Conservation (phyloP, 2,329 filamentous ascomycete species). For the Penicillium polonicum region DNA sequence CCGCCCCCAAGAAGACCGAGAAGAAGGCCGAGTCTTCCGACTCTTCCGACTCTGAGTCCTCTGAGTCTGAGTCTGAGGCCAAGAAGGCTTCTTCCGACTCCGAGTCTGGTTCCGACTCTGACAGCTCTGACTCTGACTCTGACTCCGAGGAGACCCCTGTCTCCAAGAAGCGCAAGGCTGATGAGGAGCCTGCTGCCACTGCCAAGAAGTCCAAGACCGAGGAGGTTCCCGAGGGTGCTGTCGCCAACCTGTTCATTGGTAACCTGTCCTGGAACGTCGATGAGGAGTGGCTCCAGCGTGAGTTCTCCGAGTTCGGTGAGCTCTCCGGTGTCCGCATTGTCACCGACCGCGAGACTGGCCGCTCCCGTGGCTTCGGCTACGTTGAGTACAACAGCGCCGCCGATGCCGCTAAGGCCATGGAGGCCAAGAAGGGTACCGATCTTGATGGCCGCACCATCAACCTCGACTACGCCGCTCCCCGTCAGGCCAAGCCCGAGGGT, state of each 20-base stretch:
- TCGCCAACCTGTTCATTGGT: conserved; percentile 76
- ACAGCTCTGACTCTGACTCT: conserved; percentile 34
- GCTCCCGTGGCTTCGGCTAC: conserved; percentile 91
- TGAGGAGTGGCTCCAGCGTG: conserved; percentile 74
- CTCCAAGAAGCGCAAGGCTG: conserved; percentile 52
- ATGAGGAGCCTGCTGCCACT: conserved; percentile 42
- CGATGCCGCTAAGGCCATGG: conserved; percentile 68
- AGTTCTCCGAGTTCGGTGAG: conserved; percentile 78
- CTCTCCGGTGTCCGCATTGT: conserved; percentile 74
- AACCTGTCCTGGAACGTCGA: conserved; percentile 90
- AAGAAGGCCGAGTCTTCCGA: conserved; percentile 33
- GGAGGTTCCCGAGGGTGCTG: conserved; percentile 32
- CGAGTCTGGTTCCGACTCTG: conserved; percentile 26
- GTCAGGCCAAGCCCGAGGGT: conserved; percentile 49
- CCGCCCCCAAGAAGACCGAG: conserved; percentile 34
- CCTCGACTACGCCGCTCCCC: conserved; percentile 73
- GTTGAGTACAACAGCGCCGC: conserved; percentile 75
- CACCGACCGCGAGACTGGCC: conserved; percentile 74
- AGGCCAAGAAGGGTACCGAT: conserved; percentile 71
- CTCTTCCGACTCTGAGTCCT: conserved; percentile 38
- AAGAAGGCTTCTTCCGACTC: conserved; percentile 31
- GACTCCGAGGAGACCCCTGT: conserved; percentile 33
- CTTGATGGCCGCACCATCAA: conserved; percentile 74
- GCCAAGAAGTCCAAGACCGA: conserved; percentile 65
- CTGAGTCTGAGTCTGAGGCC: conserved; percentile 31